Conservation (phyloP, 805 yeast genomes). For the Zygosaccharomyces siamensis region DNA sequence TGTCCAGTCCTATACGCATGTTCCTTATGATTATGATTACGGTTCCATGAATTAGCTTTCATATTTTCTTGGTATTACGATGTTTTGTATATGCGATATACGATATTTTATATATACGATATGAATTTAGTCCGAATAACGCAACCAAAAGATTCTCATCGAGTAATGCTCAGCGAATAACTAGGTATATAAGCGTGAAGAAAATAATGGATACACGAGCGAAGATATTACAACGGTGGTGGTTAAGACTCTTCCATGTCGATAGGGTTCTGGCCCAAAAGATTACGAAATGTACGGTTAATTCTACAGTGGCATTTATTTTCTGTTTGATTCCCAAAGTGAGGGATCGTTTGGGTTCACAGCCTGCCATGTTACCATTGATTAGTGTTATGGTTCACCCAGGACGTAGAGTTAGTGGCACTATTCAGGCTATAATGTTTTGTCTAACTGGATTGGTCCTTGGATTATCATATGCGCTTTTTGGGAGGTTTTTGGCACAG, state of each 20-base stretch:
- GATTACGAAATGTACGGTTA: constrained; percentile 37
- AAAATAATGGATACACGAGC: background rate
- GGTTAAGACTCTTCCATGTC: constrained; percentile 29
- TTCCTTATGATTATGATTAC: constrained; percentile 1
- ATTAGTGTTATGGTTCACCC: constrained; percentile 47
- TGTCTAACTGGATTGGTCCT: constrained; percentile 40
- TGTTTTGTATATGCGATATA: background rate
- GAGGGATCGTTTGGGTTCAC: constrained; percentile 35
- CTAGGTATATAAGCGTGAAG: background rate
- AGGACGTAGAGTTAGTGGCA: constrained; percentile 46
- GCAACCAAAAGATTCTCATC: background rate
- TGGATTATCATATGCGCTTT: constrained; percentile 41
- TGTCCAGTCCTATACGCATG: background rate
- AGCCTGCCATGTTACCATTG: constrained; percentile 43
- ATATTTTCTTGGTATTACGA: too few species aligned
- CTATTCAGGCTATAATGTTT: constrained; percentile 40
- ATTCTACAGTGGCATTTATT: constrained; percentile 40
- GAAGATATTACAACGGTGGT: constrained; percentile 6
- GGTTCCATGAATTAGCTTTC: background rate
- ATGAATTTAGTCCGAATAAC: background rate
- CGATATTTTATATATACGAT: background rate
- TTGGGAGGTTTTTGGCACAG: constrained; percentile 41
- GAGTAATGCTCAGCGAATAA: background rate
- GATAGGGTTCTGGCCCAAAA: constrained; percentile 36
- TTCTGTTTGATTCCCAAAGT: constrained; percentile 39